These are phyloP conservation scores for Yamagishiella unicocca DNA, from an alignment of 139 green algal species.

Conservation along the genomic window DNA sequence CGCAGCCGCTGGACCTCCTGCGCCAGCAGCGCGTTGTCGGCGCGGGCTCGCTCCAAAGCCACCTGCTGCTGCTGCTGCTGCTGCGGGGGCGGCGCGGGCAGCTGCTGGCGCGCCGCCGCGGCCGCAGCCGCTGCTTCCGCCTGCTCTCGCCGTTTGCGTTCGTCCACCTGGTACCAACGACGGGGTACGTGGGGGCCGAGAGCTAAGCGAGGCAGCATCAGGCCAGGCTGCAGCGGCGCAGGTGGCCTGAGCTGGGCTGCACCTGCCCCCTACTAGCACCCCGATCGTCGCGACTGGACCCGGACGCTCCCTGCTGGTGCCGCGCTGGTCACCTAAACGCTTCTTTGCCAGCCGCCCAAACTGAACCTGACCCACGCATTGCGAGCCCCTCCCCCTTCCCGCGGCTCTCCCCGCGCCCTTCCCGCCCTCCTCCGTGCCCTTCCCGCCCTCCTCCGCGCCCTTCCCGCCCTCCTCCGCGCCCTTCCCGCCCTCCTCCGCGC, in stretches of 20 bases:
- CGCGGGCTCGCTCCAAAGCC: not conserved
- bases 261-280: too few relatives aligned
- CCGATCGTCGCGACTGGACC: too few relatives aligned
- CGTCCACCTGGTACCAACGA: not conserved
- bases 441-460: not conserved
- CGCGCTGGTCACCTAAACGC: too few relatives aligned
- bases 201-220: too few relatives aligned
- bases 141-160: not conserved
- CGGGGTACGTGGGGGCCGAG: not conserved
- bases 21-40: slow-evolving; percentile 42
- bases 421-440: too few relatives aligned
- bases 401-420: too few relatives aligned
- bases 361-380: too few relatives aligned
- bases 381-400: too few relatives aligned
- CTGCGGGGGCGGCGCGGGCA: not conserved
- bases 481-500: not conserved
- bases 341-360: too few relatives aligned
- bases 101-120: not conserved
- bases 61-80: not conserved
- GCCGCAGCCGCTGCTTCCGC: not conserved
- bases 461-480: not conserved
- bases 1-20: slow-evolving; percentile 38
- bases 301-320: too few relatives aligned
- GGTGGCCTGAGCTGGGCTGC: too few relatives aligned
- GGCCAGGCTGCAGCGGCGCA: too few relatives aligned